phyloP scores from a whole-genome alignment of 1,284 basidiomycete genomes.

The Prillingera fragicola region DNA sequence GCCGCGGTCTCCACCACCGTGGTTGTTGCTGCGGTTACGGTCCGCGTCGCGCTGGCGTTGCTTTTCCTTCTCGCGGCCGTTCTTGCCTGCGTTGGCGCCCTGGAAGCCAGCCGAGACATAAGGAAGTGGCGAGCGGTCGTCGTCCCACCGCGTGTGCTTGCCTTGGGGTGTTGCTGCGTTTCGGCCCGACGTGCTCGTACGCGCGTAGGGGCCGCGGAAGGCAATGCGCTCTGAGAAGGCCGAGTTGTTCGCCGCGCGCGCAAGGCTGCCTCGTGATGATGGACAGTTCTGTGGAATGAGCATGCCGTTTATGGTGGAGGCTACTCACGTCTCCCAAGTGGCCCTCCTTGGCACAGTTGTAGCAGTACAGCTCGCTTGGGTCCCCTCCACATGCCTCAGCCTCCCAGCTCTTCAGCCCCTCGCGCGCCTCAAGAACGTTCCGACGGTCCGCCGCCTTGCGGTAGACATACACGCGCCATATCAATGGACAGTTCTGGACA shows the following conservation, averaged over 20 bases:
- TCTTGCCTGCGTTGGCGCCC: conserved; percentile 28
- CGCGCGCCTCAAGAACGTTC: conserved; percentile 48
- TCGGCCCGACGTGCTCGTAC: conserved; percentile 36
- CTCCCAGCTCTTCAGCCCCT: conserved; percentile 29
- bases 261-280: conserved; percentile 52
- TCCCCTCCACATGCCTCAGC: conserved; percentile 35
- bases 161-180: neutral
- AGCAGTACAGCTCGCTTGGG: conserved; percentile 56
- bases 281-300: conserved; percentile 61
- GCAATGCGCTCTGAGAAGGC: conserved; percentile 70
- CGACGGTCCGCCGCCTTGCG: conserved; percentile 56
- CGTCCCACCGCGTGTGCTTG: conserved; percentile 25
- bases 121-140: conserved; percentile 16
- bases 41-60: conserved; percentile 16
- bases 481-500: conserved; percentile 70
- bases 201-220: conserved; percentile 67
- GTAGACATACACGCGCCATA: conserved; percentile 84
- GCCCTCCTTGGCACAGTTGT: conserved; percentile 72
- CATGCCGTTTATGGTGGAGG: neutral
- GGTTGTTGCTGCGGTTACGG: neutral
- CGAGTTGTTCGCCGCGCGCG: conserved; percentile 58
- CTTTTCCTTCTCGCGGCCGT: conserved; percentile 24
- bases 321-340: conserved; percentile 81
- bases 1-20: neutral
- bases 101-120: conserved; percentile 8